Conservation (phyloP, 768 basidiomycete species). For the Hortiboletus flavorubellus region DNA sequence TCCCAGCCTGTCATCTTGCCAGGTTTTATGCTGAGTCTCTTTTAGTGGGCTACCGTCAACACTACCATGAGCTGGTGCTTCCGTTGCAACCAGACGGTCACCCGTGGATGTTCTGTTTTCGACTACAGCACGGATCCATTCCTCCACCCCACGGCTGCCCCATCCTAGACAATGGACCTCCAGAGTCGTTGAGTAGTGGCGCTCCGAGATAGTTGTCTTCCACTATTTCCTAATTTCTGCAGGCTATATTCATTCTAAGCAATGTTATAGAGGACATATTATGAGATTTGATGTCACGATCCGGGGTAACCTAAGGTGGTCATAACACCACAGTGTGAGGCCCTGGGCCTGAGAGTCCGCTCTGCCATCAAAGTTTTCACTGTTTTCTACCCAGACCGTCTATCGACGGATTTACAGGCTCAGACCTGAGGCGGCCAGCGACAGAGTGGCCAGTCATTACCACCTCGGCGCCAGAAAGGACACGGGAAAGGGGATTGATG, state of each 20-base stretch:
- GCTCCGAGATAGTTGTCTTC: too few species aligned
- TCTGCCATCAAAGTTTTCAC: too few species aligned
- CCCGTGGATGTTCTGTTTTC: constrained; percentile 31
- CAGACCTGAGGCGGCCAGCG: too few species aligned
- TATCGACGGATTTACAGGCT: too few species aligned
- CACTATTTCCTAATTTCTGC: neutral
- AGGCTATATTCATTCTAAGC: neutral
- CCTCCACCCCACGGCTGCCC: constrained; percentile 10
- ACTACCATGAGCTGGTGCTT: constrained; percentile 33
- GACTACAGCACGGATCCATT: constrained; percentile 29
- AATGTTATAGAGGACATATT: too few species aligned
- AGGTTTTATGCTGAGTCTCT: neutral
- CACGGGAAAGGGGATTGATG: neutral
- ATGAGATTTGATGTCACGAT: too few species aligned
- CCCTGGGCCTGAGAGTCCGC: too few species aligned
- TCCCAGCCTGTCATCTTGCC: neutral
- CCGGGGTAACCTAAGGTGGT: neutral
- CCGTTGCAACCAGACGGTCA: constrained; percentile 33
- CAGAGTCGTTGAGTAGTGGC: neutral
- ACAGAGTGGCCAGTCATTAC: constrained; percentile 21
- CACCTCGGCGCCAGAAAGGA: constrained; percentile 51
- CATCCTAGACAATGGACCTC: neutral
- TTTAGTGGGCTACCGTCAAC: constrained; percentile 28
- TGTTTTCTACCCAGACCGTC: too few species aligned
- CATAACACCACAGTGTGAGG: neutral